Base-by-base conservation (phyloP, 129 eudicot genomes). In the Heracleum sosnowskyi region DNA sequence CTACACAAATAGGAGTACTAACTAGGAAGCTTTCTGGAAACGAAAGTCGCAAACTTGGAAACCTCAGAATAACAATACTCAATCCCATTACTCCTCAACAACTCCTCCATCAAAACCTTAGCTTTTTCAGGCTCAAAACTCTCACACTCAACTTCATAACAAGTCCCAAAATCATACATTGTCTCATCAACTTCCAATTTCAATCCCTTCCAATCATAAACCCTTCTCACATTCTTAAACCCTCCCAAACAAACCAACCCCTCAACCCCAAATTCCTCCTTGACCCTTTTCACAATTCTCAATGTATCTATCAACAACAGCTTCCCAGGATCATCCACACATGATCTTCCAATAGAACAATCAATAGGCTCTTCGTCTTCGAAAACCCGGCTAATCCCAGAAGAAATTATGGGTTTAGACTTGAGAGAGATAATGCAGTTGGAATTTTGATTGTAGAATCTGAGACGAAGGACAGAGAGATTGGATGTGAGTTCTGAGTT, bases 111-210 rank as follows among this genome's bases (percentile, higher is more conserved):
- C 89, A 86, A 39, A 37, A 57, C 60, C 86, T 87, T 88, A 3
- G 87, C 91, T 17, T 41, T 78, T 5, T 95, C 96, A 1, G 98
- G 94, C 34, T 88, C 86, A n/a, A 77, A 69, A 81, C 92, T 87
- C 88, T 95, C 98, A 60, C 98, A 95, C 53, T 95, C 98, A 77
- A 95, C 41, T 86, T 95, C 98, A 76, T 85, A 95, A 85, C 83
- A 76, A 37, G 90, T 90, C 71, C 98, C 98, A 68, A 95, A 95
- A 66, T 88, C 91, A 76, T 77, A 95, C 44, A 36, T 35, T 11
- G 89, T 87, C 70, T 91, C 98, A 79, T 95, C 98, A 73, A 95
- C 75, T 87, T 95, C 98, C 89, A 95, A 78, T 35, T 83, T 88
- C 89, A 95, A 81, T 41, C 98, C 98, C 42, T 95, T 85, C 97